A percentile compares a stretch with the other conserved stretches of the same genome.
These are phyloP conservation scores for Solanum pinnatisectum DNA, from an alignment of 257 asterid genomes.

Conservation along the genomic window DNA sequence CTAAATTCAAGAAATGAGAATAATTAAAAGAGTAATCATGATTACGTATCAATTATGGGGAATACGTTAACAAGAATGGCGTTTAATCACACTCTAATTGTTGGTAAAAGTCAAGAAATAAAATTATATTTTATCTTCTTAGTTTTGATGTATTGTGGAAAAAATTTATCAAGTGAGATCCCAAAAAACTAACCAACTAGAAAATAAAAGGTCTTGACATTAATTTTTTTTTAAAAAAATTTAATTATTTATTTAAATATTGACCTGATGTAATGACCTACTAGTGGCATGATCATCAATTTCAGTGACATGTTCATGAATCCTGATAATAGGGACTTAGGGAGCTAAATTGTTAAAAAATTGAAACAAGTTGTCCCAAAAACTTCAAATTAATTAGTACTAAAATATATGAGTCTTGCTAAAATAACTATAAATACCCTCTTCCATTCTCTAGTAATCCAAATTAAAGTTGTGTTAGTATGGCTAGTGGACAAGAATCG, in stretches of 20 bases:
- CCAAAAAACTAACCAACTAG: background rate
- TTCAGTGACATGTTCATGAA: background rate
- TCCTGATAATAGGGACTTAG: background rate
- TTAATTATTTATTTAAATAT: too few species aligned
- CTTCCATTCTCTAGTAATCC: background rate
- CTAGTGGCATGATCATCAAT: background rate
- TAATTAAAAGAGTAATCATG: background rate
- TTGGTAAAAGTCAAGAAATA: background rate
- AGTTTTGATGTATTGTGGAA: background rate
- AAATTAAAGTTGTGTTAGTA: background rate
- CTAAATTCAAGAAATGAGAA: background rate
- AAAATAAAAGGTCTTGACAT: background rate
- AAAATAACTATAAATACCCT: background rate
- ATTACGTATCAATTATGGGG: background rate
- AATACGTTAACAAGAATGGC: background rate
- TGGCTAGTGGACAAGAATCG: background rate
- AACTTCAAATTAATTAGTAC: background rate
- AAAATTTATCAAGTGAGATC: background rate
- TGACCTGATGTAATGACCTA: background rate
- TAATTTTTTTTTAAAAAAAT: fast-evolving
- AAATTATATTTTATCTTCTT: background rate
- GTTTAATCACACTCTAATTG: background rate
- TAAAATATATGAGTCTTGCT: background rate
- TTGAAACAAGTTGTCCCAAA: background rate
- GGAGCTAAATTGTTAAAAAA: background rate